Base-by-base conservation (phyloP, 352 stramenopile genomes). In the Globisporangium recalcitrans region DNA sequence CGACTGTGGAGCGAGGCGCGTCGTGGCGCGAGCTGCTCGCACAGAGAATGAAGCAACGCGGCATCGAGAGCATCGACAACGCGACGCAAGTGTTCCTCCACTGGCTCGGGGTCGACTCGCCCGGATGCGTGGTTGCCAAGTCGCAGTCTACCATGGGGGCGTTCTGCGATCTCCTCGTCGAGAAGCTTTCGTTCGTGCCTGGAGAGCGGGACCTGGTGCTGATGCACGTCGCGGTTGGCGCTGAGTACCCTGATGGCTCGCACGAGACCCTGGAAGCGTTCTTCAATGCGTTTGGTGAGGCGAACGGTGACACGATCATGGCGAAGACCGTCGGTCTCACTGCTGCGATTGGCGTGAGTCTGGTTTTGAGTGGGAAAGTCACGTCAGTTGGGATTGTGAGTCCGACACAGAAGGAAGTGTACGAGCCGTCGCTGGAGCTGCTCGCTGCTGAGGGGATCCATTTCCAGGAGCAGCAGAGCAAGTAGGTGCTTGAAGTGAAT, bases 321-420 rank as follows among this genome's bases (percentile, higher is more conserved):
- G 75, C 82, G 21, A 85, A 85, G 60, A 96, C 88, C 2, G 90
- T 97, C 14, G 90, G 90, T 11, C 77, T 90, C 46, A 91, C 87
- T 38, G 76, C 82, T 29, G 90, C 85, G 8, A 81, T 92, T 56
- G 86, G 79, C n/a, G 74, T 83, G 3, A 76, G 88, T 40, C 70
- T 96, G 4, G 69, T 97, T 27, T 62, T 97, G 8, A 60, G 82
- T n/a, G 72, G 73, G 21, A 52, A 63, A 24, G 63, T 94, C 13
- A 19, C 29, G n/a, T 63, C 55, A 31, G 75, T 74, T 31, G 84
- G 84, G 10, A 63, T 93, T 11, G 52, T 93, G 6, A 64, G 80
- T 3, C 87, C 87, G 4, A 88, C 76, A 10, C 63, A 53, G 2
- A 64, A 64, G 24, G 70, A 87, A 52, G 73, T 94, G 55, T 94